These are phyloP conservation scores for Phragmites australis DNA, from an alignment of 176 grass and related monocot species.

Conservation along the genomic window DNA sequence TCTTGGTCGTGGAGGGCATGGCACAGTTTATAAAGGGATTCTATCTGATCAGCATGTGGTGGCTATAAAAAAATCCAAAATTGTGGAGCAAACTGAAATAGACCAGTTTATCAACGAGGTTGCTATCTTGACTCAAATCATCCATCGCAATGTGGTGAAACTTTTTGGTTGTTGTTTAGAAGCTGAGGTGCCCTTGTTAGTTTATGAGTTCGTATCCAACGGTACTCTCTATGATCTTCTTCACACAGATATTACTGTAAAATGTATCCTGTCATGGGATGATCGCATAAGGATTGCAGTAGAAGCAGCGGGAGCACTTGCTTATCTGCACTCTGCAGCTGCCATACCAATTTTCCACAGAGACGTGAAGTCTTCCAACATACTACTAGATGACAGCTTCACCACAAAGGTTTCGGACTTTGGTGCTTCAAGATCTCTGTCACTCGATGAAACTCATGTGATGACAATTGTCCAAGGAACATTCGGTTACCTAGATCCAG, in stretches of 20 bases:
- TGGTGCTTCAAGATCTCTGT: conserved; percentile 54
- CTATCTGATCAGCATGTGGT: conserved; percentile 35
- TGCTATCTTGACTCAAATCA: conserved; percentile 49
- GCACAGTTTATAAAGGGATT: conserved; percentile 53
- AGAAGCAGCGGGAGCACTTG: conserved; percentile 40
- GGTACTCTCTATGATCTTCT: conserved; percentile 44
- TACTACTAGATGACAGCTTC: conserved; percentile 41
- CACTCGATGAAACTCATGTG: conserved; percentile 52
- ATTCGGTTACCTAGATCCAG: conserved; percentile 54
- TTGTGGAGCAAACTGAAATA: conserved; percentile 37
- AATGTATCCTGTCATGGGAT: conserved; percentile 40
- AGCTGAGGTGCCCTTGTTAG: conserved; percentile 43
- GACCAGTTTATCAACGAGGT: conserved; percentile 66
- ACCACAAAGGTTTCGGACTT: conserved; percentile 50
- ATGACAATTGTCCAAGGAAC: conserved; percentile 61
- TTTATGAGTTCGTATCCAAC: conserved; percentile 68
- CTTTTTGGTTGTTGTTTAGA: conserved; percentile 60
- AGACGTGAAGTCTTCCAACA: conserved; percentile 57
- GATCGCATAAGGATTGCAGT: conserved; percentile 39
- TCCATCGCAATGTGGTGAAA: conserved; percentile 54
- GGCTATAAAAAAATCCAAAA: conserved; percentile 54
- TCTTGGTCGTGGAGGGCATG: conserved; percentile 51
- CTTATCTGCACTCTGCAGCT: conserved; percentile 55
- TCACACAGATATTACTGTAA: neutral
- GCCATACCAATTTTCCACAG: conserved; percentile 56